Conservation (phyloP, 1,284 basidiomycete species). For the Athelia psychrophila region DNA sequence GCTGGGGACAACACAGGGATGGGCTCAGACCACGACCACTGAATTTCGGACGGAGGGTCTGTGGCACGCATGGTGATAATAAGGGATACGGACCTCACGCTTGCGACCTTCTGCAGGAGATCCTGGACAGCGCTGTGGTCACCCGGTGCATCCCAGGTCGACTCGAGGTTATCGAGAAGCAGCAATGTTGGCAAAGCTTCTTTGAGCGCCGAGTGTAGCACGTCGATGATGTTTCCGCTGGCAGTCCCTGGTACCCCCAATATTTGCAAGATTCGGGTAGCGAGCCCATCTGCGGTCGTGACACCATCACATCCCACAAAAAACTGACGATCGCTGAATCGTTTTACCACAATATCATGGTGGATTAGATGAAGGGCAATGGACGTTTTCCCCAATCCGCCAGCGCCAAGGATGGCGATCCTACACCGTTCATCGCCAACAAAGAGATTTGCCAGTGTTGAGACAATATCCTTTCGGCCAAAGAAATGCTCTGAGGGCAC, state of each 20-base stretch:
- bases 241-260: background rate
- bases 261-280: background rate
- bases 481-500: background rate
- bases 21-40: background rate
- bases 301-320: slow-evolving; percentile 1
- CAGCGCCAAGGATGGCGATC: background rate
- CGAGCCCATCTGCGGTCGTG: background rate
- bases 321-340: background rate
- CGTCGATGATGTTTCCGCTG: background rate
- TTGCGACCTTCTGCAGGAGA: background rate
- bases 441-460: background rate
- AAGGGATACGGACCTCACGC: background rate
- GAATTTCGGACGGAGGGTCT: background rate
- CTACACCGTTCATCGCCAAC: background rate
- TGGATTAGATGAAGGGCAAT: background rate
- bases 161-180: background rate
- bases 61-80: background rate
- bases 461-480: background rate
- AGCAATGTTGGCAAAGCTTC: background rate
- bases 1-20: background rate
- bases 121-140: background rate
- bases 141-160: background rate
- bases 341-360: background rate
- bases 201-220: background rate
- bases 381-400: background rate